Conservation (phyloP, 2,329 filamentous ascomycete species). For the Plectosphaerella sp. region DNA sequence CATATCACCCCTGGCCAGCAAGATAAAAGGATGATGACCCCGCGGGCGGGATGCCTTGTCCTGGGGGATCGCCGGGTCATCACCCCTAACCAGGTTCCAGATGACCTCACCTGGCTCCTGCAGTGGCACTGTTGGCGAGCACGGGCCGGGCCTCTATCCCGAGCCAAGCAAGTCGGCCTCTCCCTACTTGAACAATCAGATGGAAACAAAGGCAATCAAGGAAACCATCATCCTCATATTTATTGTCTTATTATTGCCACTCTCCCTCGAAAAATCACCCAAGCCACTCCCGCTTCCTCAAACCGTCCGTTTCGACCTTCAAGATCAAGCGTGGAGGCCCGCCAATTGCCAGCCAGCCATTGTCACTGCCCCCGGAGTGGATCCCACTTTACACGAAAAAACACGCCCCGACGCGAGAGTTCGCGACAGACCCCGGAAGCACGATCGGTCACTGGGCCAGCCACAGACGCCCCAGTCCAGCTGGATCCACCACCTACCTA, state of each 20-base stretch:
- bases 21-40: background rate
- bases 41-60: background rate
- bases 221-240: too few species aligned
- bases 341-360: constrained; percentile 4
- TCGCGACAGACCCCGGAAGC: background rate
- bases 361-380: constrained; percentile 4
- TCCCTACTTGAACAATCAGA: too few species aligned
- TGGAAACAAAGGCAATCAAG: too few species aligned
- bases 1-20: too few species aligned
- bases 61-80: background rate
- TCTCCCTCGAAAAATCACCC: too few species aligned
- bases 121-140: background rate
- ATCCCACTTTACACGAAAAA: constrained; percentile 9
- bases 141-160: background rate
- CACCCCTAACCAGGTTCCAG: background rate
- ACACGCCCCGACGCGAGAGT: constrained; percentile 8
- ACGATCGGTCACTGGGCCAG: too few species aligned
- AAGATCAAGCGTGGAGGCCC: background rate
- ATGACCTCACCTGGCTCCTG: background rate
- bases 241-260: too few species aligned
- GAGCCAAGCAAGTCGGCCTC: background rate
- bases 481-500: background rate
- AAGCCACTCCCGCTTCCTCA: too few species aligned
- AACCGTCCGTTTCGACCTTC: too few species aligned
- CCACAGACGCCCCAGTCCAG: background rate